A percentile compares a stretch with the other conserved stretches of the same genome.
phyloP scores from a whole-genome alignment of 768 basidiomycete genomes.

The Rhodotorula paludigena region DNA sequence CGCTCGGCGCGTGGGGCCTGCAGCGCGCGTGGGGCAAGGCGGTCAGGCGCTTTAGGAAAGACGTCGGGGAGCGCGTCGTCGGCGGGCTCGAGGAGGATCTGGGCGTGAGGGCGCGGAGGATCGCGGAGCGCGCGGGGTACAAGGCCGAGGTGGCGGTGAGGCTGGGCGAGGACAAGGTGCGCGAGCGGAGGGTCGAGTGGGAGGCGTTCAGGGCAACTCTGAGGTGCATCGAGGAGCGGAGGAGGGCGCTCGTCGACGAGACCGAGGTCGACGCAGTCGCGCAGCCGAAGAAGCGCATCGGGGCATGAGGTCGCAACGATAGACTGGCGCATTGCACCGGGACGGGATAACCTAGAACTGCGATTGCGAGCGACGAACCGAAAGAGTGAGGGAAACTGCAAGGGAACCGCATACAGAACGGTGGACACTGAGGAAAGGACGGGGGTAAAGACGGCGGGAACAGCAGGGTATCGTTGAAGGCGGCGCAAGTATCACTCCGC shows the following conservation, averaged over 20 bases:
- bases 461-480: too few relatives aligned
- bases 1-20: conserved; percentile 32
- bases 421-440: too few relatives aligned
- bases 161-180: not conserved
- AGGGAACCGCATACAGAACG: too few relatives aligned
- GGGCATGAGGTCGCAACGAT: not conserved
- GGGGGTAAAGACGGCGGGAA: too few relatives aligned
- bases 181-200: not conserved
- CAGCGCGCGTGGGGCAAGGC: conserved; percentile 39
- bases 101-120: conserved; percentile 9
- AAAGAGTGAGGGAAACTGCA: too few relatives aligned
- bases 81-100: conserved; percentile 34
- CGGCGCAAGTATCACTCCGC: not conserved
- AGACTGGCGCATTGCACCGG: too few relatives aligned
- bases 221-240: not conserved
- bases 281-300: not conserved
- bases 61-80: conserved; percentile 22
- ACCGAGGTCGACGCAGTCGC: too few relatives aligned
- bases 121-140: not conserved
- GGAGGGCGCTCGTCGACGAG: not conserved
- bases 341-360: too few relatives aligned
- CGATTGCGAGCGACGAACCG: too few relatives aligned
- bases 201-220: not conserved
- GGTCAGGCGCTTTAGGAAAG: conserved; percentile 31
- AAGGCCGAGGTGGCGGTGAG: not conserved